These are phyloP conservation scores for Lipomyces mesembrius DNA, from an alignment of 805 yeast genomes.

Conservation along the genomic window DNA sequence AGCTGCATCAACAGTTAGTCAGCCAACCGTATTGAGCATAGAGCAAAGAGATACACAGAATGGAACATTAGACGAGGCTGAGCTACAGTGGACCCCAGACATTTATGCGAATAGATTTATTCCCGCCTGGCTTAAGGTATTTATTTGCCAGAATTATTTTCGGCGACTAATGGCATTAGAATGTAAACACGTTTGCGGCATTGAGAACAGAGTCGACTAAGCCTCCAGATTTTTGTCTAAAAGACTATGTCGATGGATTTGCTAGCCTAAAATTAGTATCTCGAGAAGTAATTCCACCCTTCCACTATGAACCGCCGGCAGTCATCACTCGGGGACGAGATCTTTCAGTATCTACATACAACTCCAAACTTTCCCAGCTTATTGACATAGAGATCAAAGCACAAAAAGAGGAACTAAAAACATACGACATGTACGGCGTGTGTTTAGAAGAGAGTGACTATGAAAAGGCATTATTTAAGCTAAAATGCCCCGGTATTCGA, in stretches of 20 bases:
- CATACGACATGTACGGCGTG: slow-evolving; percentile 26
- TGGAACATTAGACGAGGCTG: neutral
- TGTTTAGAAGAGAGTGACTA: slow-evolving; percentile 9
- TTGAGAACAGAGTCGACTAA: neutral
- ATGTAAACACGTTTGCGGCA: slow-evolving; percentile 23
- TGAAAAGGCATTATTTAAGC: slow-evolving; percentile 15
- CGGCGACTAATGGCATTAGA: slow-evolving; percentile 8
- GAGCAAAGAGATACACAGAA: neutral
- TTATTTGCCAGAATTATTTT: neutral
- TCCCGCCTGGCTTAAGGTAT: slow-evolving; percentile 32
- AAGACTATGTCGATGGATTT: slow-evolving; percentile 21
- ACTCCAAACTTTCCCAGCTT: slow-evolving; percentile 12
- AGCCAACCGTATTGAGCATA: neutral
- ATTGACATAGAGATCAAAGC: slow-evolving; percentile 25
- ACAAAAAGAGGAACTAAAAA: slow-evolving; percentile 17
- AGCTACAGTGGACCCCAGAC: slow-evolving; percentile 28
- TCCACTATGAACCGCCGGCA: slow-evolving; percentile 6
- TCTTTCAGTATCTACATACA: slow-evolving; percentile 13
- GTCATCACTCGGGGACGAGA: neutral
- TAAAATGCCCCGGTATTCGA: slow-evolving; percentile 31
- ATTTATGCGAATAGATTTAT: slow-evolving; percentile 25
- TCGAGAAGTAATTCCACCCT: slow-evolving; percentile 9
- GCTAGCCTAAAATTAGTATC: slow-evolving; percentile 16
- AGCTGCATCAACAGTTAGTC: neutral
- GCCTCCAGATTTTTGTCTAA: slow-evolving; percentile 27